Evolutionary conservation across 2,329 filamentous ascomycete genomes (phyloP).

Genomic region (Ophiocordyceps australis): DNA sequence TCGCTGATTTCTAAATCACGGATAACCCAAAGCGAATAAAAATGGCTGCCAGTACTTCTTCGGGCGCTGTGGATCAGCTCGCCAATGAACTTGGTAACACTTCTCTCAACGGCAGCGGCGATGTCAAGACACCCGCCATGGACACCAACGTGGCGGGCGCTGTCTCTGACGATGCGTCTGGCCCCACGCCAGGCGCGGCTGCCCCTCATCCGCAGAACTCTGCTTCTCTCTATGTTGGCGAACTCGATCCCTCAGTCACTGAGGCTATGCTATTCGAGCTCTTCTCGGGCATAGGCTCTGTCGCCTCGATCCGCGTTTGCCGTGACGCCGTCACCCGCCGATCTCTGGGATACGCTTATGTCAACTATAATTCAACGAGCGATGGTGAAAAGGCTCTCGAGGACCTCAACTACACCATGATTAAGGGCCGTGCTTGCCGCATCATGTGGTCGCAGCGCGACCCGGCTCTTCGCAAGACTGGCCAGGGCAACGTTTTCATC

Average conservation of each 20-base stretch:
- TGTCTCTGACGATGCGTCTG: constrained; percentile 39
- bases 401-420: constrained; percentile 98
- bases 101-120: constrained; percentile 49
- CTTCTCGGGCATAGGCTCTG: constrained; percentile 97
- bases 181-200: constrained; percentile 55
- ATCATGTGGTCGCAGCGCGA: constrained; percentile 99
- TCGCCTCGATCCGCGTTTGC: constrained; percentile 98
- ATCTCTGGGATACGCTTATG: constrained; percentile 97
- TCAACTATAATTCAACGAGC: constrained; percentile 97
- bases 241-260: constrained; percentile 93
- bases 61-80: constrained; percentile 60
- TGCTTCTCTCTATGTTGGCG: constrained; percentile 95
- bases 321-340: constrained; percentile 96
- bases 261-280: constrained; percentile 99
- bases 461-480: constrained; percentile 95
- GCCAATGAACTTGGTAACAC: constrained; percentile 59
- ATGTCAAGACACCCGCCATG: constrained; percentile 47
- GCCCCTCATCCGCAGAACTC: constrained; percentile 74
- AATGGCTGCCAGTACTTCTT: constrained; percentile 42
- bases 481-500: constrained; percentile 99
- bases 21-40: no score
- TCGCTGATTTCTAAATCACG: constrained; percentile 3
- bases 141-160: constrained; percentile 49
- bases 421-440: constrained; percentile 96
- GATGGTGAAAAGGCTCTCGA: constrained; percentile 98